Evolutionary conservation across 1,284 basidiomycete species (phyloP), one percentile per base, ranked within the genome.

Genomic region (Wallemia hederae): DNA sequence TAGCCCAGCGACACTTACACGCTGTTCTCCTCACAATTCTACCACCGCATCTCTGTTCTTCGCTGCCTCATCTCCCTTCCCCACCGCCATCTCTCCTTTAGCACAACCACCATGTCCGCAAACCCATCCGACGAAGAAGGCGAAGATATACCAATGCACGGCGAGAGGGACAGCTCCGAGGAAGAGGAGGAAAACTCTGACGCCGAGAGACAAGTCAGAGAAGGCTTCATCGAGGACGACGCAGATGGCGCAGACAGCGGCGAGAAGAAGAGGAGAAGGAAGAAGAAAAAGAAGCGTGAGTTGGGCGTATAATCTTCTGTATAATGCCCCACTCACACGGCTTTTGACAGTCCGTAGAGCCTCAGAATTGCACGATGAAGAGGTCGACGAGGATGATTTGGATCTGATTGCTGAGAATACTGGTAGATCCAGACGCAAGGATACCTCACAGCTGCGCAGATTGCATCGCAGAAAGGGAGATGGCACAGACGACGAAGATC

Each of bases 351-450:
- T 26, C 19, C 61, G 28, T 56, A 60, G 29, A 60, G 58, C 24
- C 59, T 55, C n/a, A 60, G 24, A 58, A 49, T 25, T 27, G 17
- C 28, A 17, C 49, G 55, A 33, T 59, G 28, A 33, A 62, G 79
- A 70, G 62, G 70, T 96, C 56, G 90, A 94, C 65, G 92, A 97
- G 61, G 94, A 98, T 67, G 94, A 98, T 68, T 72, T 98, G 60
- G 91, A 92, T 60, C 77, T 98, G 9, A 71, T 98, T 24, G 86
- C 87, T 67, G 94, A 98, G 75, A 98, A 97, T 66, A 89, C 88
- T 1, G 90, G 92, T 9, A 71, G 77, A 74, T 59, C 69, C 70
- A 49, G 39, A n/a, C 39, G 39, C n/a, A 49, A 49, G n/a, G 39
- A 49, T 49, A 22, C n/a, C 39, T 49, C 39, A 17, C 39, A 49